Conservation (phyloP, 2,329 filamentous ascomycete species). For the Rhynchosporium agropyri region DNA sequence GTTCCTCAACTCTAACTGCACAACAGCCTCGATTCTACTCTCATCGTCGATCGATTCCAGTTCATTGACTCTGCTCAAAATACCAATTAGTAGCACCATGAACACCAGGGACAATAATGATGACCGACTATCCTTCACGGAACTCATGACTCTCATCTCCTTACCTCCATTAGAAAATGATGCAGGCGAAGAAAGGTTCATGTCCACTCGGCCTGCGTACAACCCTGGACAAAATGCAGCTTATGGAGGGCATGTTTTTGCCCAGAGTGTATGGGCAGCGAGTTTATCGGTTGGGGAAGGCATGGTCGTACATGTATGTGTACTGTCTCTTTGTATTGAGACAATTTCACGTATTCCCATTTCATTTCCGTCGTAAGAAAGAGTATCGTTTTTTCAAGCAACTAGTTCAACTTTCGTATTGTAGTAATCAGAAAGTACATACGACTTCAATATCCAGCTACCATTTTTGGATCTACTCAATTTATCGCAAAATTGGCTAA, state of each 20-base stretch:
- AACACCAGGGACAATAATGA: background rate
- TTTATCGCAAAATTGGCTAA: too few species aligned
- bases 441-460: too few species aligned
- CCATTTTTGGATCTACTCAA: too few species aligned
- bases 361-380: background rate
- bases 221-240: slow-evolving; percentile 35
- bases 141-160: slow-evolving; percentile 15
- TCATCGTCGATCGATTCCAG: too few species aligned
- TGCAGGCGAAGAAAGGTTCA: slow-evolving; percentile 14
- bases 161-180: background rate
- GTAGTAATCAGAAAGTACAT: too few species aligned
- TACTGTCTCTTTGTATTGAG: background rate
- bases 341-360: background rate
- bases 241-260: slow-evolving; percentile 51
- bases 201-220: slow-evolving; percentile 25
- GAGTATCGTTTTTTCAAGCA: background rate
- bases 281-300: slow-evolving; percentile 43
- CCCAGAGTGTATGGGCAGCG: slow-evolving; percentile 47
- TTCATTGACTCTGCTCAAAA: too few species aligned
- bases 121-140: slow-evolving; percentile 13
- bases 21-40: too few species aligned
- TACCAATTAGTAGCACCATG: background rate
- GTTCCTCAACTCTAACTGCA: too few species aligned
- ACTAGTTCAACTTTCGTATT: too few species aligned
- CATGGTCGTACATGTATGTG: slow-evolving; percentile 48